Percentiles rank a stretch among this genome's conserved stretches.
Conservation (phyloP, 139 green algal species). For the Pleodorina starrii region DNA sequence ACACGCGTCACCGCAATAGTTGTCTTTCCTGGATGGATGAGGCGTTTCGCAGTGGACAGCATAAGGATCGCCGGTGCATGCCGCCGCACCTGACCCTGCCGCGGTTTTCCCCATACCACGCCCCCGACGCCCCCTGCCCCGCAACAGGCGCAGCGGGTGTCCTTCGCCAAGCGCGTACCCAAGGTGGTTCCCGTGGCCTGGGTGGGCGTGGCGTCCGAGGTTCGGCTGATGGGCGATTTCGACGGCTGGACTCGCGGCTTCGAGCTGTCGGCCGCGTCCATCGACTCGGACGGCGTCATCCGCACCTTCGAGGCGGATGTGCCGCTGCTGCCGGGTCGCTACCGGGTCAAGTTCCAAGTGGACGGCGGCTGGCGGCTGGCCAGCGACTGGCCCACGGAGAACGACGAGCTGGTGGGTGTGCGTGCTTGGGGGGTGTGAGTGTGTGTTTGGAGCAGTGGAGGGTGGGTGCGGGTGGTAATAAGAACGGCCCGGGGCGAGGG, state of each 20-base stretch:
- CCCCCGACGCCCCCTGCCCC: too few relatives aligned
- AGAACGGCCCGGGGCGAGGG: too few relatives aligned
- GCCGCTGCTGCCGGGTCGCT: constrained; percentile 62
- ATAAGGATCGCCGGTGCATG: too few relatives aligned
- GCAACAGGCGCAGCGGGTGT: constrained; percentile 51
- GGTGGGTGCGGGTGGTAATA: too few relatives aligned
- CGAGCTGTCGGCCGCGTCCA: constrained; percentile 50
- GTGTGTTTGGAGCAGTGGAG: too few relatives aligned
- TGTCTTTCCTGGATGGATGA: too few relatives aligned
- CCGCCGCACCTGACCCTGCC: too few relatives aligned
- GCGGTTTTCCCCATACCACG: too few relatives aligned
- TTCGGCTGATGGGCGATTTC: constrained; percentile 63
- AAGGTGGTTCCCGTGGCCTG: constrained; percentile 69
- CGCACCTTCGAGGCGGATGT: constrained; percentile 62
- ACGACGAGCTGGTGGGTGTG: constrained; percentile 43
- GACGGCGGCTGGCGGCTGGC: constrained; percentile 69
- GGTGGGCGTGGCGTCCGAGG: constrained; percentile 70
- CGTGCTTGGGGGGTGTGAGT: too few relatives aligned
- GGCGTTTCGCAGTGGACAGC: too few relatives aligned
- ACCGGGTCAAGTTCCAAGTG: constrained; percentile 74
- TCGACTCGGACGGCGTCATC: constrained; percentile 67
- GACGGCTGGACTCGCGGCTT: constrained; percentile 78
- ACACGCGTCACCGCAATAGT: too few relatives aligned
- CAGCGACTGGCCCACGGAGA: constrained; percentile 67
- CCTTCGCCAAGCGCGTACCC: constrained; percentile 59